Percentiles rank a stretch among this genome's conserved stretches.
Evolutionary conservation across 352 stramenopile species (phyloP).

Genomic region (Globisporangium camurandrum): DNA sequence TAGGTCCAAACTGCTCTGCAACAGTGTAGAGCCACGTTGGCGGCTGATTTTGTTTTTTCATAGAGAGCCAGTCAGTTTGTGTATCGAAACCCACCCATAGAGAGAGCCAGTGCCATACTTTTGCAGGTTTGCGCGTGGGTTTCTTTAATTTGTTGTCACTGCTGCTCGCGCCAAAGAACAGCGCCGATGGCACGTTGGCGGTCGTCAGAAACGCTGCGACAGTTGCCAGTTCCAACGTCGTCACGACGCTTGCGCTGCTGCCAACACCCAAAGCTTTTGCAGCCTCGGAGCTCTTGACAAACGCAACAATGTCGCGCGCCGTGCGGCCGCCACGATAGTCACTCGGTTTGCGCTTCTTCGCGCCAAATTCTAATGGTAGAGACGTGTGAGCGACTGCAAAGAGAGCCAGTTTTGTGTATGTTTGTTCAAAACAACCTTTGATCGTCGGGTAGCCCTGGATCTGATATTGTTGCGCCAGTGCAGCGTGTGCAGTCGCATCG

Average conservation of each 20-base stretch:
- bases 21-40: conserved; percentile 53
- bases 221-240: conserved; percentile 38
- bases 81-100: no score
- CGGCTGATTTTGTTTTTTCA: conserved; percentile 18
- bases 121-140: no score
- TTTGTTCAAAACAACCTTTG: no score
- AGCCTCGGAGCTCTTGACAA: conserved; percentile 60
- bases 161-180: conserved; percentile 78
- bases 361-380: conserved; percentile 42
- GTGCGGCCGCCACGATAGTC: conserved; percentile 68
- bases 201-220: conserved; percentile 53
- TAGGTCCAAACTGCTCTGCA: conserved; percentile 35
- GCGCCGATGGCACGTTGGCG: conserved; percentile 38
- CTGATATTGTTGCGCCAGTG: conserved; percentile 68
- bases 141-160: no score
- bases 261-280: conserved; percentile 65
- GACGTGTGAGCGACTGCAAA: no score
- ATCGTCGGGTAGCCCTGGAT: conserved; percentile 78
- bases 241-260: conserved; percentile 28
- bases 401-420: no score
- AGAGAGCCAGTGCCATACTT: no score
- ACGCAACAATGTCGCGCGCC: conserved; percentile 55
- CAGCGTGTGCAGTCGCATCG: conserved; percentile 50
- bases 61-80: no score
- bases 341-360: conserved; percentile 71